phyloP scores from a whole-genome alignment of 2,329 filamentous ascomycete genomes.

The Verticillium zaregamsianum region DNA sequence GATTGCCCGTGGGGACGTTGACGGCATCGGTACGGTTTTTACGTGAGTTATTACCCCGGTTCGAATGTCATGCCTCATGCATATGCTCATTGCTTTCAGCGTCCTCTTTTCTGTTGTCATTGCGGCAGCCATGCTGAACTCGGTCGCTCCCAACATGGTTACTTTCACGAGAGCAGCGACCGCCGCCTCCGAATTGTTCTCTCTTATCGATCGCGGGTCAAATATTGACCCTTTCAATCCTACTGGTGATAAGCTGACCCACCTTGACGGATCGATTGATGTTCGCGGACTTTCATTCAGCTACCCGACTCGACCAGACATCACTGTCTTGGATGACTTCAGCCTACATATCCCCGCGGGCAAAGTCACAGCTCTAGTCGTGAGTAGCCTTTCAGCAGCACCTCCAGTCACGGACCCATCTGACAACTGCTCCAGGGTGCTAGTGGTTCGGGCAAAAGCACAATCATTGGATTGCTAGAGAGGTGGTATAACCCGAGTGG shows the following conservation, averaged over 20 bases:
- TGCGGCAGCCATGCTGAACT: conserved; percentile 12
- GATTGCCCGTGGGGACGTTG: conserved; percentile 19
- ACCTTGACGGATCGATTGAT: conserved; percentile 37
- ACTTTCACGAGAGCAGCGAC: conserved; percentile 18
- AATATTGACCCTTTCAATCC: conserved; percentile 17
- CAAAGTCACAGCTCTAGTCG: conserved; percentile 24
- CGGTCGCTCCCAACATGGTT: conserved; percentile 15
- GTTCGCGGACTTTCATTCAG: conserved; percentile 51
- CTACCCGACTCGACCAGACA: conserved; percentile 30
- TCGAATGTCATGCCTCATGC: too few species aligned
- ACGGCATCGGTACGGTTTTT: not conserved
- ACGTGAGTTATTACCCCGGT: too few species aligned
- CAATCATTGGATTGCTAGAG: conserved; percentile 52
- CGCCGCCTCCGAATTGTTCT: conserved; percentile 17
- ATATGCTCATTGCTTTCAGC: conserved; percentile 5
- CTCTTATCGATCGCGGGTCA: conserved; percentile 18
- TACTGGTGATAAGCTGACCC: conserved; percentile 9
- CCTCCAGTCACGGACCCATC: not conserved
- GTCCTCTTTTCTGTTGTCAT: conserved; percentile 19
- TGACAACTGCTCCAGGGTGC: conserved; percentile 42
- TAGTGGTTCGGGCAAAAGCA: conserved; percentile 56
- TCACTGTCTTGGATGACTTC: conserved; percentile 26
- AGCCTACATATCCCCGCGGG: conserved; percentile 28
- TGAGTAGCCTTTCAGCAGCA: conserved; percentile 3
- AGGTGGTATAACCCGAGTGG: conserved; percentile 48